Conservation (phyloP, 306 rosid genomes). For the Crataegus laevigata region DNA sequence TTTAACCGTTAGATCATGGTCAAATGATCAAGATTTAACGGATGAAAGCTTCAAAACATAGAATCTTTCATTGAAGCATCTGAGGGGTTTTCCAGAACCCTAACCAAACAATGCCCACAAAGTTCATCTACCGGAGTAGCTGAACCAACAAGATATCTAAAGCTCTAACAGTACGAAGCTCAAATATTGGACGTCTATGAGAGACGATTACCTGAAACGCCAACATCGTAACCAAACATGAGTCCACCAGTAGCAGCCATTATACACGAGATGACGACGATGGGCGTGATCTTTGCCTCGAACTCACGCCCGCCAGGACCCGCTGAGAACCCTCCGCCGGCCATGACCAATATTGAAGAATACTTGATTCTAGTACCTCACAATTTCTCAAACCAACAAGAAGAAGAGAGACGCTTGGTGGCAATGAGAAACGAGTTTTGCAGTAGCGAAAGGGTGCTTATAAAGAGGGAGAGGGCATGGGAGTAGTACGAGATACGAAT, state of each 20-base stretch:
- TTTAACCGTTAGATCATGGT: background rate
- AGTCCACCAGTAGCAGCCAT: slow-evolving; percentile 95
- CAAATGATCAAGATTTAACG: background rate
- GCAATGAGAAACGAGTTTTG: background rate
- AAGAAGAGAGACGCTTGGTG: background rate
- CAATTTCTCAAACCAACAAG: background rate
- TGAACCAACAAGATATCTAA: background rate
- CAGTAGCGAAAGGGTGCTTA: background rate
- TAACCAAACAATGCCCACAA: background rate
- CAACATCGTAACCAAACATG: slow-evolving; percentile 82
- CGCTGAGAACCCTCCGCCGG: slow-evolving; percentile 46
- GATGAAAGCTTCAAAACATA: background rate
- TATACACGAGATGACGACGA: slow-evolving; percentile 68
- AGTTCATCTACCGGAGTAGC: background rate
- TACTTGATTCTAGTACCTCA: background rate
- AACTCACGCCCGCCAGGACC: slow-evolving; percentile 21
- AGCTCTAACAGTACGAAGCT: background rate
- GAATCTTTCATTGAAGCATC: background rate
- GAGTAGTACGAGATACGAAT: background rate
- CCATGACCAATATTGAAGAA: slow-evolving; percentile 20
- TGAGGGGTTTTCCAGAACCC: background rate
- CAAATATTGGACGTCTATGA: background rate
- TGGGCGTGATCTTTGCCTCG: slow-evolving; percentile 83
- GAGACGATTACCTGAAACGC: slow-evolving; percentile 59
- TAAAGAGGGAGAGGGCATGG: background rate